Base-by-base conservation (phyloP, 495 filamentous ascomycete species). In the Podospora conica region DNA sequence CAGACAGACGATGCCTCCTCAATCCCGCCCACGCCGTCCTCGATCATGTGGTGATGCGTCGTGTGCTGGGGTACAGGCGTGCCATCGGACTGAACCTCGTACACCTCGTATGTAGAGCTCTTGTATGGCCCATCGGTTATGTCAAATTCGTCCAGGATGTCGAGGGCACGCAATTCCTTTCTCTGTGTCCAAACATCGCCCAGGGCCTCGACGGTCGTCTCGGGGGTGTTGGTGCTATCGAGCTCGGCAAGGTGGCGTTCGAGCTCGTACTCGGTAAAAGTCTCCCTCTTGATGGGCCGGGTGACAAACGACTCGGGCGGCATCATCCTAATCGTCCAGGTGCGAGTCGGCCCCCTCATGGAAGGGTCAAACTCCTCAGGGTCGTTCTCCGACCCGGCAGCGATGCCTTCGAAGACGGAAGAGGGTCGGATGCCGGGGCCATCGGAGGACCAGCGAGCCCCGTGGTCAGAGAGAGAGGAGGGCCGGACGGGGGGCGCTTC, bases 31-130 rank as follows among this genome's bases (percentile, higher is more conserved):
- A 72, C 64, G 8, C 75, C 69, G 7, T 65, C 59, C 4, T n/a
- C 23, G 15, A 28, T 58, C 20, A 3, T 58, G 24, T 48, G 40
- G 40, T 48, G 18, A n/a, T 48, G 40, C 18, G 40, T 48, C 18
- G 53, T 53, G 23, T 65, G 61, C 24, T 21, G 55, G 10, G 15
- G 23, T 22, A 24, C 29, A 18, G 23, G n/a, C 23, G 22, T 55
- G 2, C 21, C 79, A 65, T 84, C 77, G 21, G 66, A 68, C 3
- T 78, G 77, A 20, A 86, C 74, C 64, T 85, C 83, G 61, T 81
- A 84, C 8, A 86, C 75, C 56, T 79, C 79, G 60, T 81, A 83
- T 18, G 40, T 56, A 80, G 81, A 8, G 77, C 76, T 61, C 76
- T 74, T 55, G 79, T 76, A 58, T 73, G 79, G 20, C 69, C 66